Percentiles rank a stretch among this genome's conserved stretches.
phyloP scores from a whole-genome alignment of 192 early-diverging fungal species.

The Rhizophagus clarus region DNA sequence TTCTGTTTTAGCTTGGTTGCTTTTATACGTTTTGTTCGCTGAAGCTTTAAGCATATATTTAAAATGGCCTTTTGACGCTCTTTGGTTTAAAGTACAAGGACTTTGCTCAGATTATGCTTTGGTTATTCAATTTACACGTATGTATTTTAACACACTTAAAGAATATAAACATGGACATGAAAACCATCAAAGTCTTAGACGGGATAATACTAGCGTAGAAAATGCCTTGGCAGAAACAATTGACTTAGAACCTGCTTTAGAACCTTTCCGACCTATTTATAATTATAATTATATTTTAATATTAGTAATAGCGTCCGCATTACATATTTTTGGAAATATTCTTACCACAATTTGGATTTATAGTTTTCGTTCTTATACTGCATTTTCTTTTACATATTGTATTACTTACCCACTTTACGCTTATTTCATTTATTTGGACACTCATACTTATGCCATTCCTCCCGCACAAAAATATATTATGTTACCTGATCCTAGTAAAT shows the following conservation, averaged over 20 bases:
- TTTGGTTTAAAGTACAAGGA: conserved; percentile 45
- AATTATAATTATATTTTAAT: conserved; percentile 31
- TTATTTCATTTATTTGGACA: conserved; percentile 45
- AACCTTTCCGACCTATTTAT: neutral
- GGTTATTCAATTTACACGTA: conserved; percentile 36
- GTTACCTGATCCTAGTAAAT: conserved; percentile 34
- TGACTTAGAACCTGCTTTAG: neutral
- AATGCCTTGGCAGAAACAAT: neutral
- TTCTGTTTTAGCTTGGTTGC: conserved; percentile 37
- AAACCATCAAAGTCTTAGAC: neutral
- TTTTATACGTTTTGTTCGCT: conserved; percentile 30
- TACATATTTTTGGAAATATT: conserved; percentile 48
- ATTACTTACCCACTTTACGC: conserved; percentile 37
- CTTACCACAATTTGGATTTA: conserved; percentile 38
- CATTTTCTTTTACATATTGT: conserved; percentile 30
- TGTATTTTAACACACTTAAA: conserved; percentile 35
- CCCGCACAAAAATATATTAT: conserved; percentile 37
- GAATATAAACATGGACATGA: conserved; percentile 23
- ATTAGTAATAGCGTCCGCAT: conserved; percentile 34
- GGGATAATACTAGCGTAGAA: neutral
- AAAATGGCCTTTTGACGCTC: conserved; percentile 38
- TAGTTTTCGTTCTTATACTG: conserved; percentile 14
- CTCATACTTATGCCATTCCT: conserved; percentile 27
- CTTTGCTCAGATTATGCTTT: conserved; percentile 42
- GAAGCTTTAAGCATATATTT: conserved; percentile 37